Base-by-base conservation (phyloP, 2,329 filamentous ascomycete genomes). In the Sclerotinia subarctica region DNA sequence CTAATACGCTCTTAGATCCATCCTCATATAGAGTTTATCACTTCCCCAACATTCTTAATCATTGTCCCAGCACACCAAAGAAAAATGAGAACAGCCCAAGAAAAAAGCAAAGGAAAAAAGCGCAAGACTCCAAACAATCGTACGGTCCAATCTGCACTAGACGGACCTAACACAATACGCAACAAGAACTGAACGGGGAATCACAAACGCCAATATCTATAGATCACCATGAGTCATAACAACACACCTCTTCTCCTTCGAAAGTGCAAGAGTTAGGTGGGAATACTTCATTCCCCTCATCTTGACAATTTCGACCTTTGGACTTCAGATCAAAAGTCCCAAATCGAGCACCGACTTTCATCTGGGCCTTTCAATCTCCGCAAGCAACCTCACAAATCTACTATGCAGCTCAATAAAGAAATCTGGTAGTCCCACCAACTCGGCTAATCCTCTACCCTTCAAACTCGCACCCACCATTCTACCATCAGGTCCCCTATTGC, bases 351-450 rank as follows among this genome's bases (percentile, higher is more conserved):
- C 11, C n/a, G 15, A 44, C n/a, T 46, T 60, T 53, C 24, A 66
- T 66, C 54, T 66, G 17, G 58, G 58, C 35, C 68, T 89, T 86
- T 66, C 64, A 60, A 66, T 66, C 68, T 89, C 86, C 21, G 88
- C 80, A 64, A 90, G 78, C 52, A 90, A 79, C 74, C 84, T 82
- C 35, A 90, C 88, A 74, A 90, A 90, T 70, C 83, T 82, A 51
- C 82, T 80, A 76, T 90, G 88, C 69, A 90, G 78, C 78, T 89
- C 85, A 67, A 90, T 85, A 72, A 90, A 90, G 74, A 90, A 88
- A 74, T 90, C 88, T 5, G 88, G 87, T 72, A 86, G 80, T 26
- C 88, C 88, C 38, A 89, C 86, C 52, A 90, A 80, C 78, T 90
- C 88, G 0, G 88, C 86, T 60, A 90, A 79, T 3, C 88, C 87